Evolutionary conservation across 331 rosid species (phyloP).

Genomic region (Spiraea crenata): DNA sequence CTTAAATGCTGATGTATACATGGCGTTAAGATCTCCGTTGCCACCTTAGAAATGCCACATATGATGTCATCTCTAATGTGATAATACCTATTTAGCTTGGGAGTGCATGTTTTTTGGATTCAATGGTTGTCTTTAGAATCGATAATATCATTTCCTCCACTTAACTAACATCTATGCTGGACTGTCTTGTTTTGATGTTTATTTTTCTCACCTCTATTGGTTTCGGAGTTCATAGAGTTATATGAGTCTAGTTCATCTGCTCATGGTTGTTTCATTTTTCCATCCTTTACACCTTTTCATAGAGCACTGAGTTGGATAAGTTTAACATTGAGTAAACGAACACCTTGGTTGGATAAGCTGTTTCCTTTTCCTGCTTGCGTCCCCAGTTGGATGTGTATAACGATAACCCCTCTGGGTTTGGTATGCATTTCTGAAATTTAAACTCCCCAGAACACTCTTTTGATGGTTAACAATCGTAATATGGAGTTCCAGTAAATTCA

Average conservation of each 20-base stretch:
- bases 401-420: not conserved
- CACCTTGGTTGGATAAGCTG: too few species aligned
- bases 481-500: not conserved
- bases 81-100: not conserved
- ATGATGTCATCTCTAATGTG: constrained; percentile 19
- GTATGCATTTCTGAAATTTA: not conserved
- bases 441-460: not conserved
- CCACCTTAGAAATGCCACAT: not conserved
- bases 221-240: not conserved
- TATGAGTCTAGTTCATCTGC: not conserved
- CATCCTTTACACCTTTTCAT: not conserved
- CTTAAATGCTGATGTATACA: not conserved
- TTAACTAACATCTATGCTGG: not conserved
- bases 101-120: constrained; percentile 6
- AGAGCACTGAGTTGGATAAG: not conserved
- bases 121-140: not conserved
- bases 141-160: not conserved
- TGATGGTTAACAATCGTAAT: not conserved
- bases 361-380: too few species aligned
- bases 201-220: not conserved
- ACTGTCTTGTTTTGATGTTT: not conserved
- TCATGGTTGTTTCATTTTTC: not conserved
- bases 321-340: not conserved
- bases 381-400: too few species aligned
- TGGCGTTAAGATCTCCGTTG: not conserved